phyloP scores from a whole-genome alignment of 805 yeast species.

The Blastobotrys muscicola region DNA sequence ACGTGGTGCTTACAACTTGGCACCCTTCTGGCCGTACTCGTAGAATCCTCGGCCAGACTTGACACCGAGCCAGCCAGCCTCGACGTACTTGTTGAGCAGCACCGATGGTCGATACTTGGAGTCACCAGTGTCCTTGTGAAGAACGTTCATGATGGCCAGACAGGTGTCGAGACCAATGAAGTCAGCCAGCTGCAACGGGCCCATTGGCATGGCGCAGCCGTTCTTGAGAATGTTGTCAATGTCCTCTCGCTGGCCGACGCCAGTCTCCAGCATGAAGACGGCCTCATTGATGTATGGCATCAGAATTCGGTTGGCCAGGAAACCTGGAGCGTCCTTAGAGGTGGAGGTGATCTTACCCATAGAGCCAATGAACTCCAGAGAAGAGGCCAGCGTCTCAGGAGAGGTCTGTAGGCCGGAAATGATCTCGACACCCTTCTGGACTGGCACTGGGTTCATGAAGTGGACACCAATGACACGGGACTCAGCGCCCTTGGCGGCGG shows the following conservation, averaged over 20 bases:
- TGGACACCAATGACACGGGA: constrained; percentile 33
- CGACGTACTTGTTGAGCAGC: constrained; percentile 30
- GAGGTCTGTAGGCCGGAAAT: constrained; percentile 34
- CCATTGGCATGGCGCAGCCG: constrained; percentile 41
- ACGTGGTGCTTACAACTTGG: constrained; percentile 2
- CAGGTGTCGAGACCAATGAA: constrained; percentile 37
- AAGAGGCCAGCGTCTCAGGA: constrained; percentile 24
- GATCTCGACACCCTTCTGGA: constrained; percentile 35
- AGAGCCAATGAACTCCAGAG: constrained; percentile 25
- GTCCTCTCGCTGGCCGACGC: constrained; percentile 32
- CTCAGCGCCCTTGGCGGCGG: constrained; percentile 34
- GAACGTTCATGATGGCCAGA: constrained; percentile 33
- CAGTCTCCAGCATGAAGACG: constrained; percentile 31
- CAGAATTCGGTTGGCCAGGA: constrained; percentile 34
- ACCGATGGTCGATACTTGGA: constrained; percentile 34
- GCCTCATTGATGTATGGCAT: constrained; percentile 39
- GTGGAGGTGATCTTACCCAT: constrained; percentile 32
- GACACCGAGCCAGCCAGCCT: constrained; percentile 35
- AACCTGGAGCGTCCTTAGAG: constrained; percentile 34
- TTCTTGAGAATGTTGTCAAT: constrained; percentile 36
- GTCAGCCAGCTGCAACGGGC: constrained; percentile 35
- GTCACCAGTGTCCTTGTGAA: constrained; percentile 32
- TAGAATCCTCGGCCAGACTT: constrained; percentile 35
- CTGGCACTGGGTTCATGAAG: constrained; percentile 40
- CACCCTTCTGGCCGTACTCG: constrained; percentile 23